Conservation (phyloP, 768 basidiomycete species). For the Aureoboletus auriporus region DNA sequence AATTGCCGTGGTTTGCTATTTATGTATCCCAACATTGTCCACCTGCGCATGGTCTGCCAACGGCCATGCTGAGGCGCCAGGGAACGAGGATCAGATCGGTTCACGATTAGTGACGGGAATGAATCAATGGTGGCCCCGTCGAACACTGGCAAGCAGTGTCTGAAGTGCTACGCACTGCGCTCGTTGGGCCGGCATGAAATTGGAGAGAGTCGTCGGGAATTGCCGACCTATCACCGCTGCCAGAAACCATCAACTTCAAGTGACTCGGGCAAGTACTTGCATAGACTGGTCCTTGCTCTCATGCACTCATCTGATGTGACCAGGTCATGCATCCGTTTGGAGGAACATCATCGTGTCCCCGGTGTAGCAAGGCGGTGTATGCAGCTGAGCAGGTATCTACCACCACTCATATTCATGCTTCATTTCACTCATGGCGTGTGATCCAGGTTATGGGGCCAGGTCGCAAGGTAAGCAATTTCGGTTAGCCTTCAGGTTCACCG, state of each 20-base stretch:
- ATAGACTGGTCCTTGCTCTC: background rate
- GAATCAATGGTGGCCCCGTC: background rate
- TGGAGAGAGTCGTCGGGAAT: conserved; percentile 7
- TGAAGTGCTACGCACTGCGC: no score
- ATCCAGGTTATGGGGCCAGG: conserved; percentile 79
- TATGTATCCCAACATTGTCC: no score
- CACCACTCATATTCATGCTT: background rate
- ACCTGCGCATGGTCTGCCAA: no score
- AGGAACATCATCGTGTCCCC: conserved; percentile 66
- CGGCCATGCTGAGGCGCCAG: no score
- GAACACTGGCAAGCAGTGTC: background rate
- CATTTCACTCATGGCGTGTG: conserved; percentile 6
- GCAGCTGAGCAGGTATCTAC: conserved; percentile 76
- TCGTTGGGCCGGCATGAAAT: no score
- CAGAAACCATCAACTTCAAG: background rate
- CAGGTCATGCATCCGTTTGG: conserved; percentile 65
- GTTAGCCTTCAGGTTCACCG: background rate
- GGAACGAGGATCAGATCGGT: background rate
- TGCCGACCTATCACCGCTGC: conserved; percentile 9
- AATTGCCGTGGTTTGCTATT: conserved; percentile 7
- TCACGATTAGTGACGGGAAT: background rate
- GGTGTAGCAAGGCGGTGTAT: conserved; percentile 76
- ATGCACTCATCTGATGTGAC: conserved; percentile 1
- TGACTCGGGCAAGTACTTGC: conserved; percentile 10
- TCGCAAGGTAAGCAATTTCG: conserved; percentile 59